Base-by-base conservation (phyloP, 192 early-diverging fungal genomes). In the Backusella morwellensis region DNA sequence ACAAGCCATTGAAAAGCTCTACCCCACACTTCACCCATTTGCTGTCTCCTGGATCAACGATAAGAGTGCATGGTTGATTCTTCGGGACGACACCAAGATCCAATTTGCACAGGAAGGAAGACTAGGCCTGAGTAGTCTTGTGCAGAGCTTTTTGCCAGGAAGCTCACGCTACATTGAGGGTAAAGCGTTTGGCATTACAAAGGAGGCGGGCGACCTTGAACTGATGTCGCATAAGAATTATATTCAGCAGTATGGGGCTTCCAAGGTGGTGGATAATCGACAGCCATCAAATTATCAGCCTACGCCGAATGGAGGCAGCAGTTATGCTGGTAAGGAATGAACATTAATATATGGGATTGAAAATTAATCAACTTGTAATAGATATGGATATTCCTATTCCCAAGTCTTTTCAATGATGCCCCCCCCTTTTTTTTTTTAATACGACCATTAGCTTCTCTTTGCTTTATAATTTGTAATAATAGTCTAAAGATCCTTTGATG, bases 41-140 rank as follows among this genome's bases (percentile, higher is more conserved):
- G 67, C 77, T 6, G 81, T 91, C 66, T 81, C 81, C 1, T 91
- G 90, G 88, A 72, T 88, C 26, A 83, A 88, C 44, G 79, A 82
- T 42, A 82, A 56, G 2, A 73, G 69, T 4, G 91, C 89, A 12
- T 89, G 85, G 79, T 38, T 94, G 14, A 86, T 79, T 19, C 59
- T 92, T n/a, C 83, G 79, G 32, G 73, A 81, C 73, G 70, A 72
- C 4, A 67, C 42, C 63, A 50, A 70, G 36, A 63, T 81, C 34
- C 75, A 68, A 9, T 50, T 77, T 2, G 83, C 74, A 19, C 54
- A 79, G 44, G 44, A 80, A 38, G 87, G 87, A 4, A n/a, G 70
- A 4, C 54, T 88, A 4, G 87, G 87, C 0, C 29, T 72, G 1
- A 59, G 74, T 12, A 81, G 80, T 8, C 77, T 69, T 66, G 76